These are phyloP conservation scores for Boletus rufocinnamomeus DNA, from an alignment of 768 basidiomycete species.

Conservation along the genomic window DNA sequence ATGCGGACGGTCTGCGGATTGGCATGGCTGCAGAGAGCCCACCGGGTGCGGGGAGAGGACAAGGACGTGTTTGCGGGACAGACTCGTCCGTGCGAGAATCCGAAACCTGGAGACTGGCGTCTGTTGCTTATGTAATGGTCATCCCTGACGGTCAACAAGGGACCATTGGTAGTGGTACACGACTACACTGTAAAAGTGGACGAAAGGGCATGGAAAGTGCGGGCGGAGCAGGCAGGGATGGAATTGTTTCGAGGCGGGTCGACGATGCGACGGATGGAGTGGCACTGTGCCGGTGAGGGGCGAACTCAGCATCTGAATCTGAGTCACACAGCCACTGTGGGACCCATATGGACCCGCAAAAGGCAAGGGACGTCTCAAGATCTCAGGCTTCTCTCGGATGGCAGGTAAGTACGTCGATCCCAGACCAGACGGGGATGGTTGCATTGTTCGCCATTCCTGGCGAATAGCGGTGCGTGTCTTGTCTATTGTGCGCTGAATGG, in stretches of 20 bases:
- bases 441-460: conserved; percentile 35
- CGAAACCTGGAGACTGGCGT: conserved; percentile 2
- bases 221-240: neutral
- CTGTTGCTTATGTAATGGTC: conserved; percentile 26
- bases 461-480: conserved; percentile 22
- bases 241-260: neutral
- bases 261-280: neutral
- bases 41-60: conserved; percentile 16
- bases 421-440: conserved; percentile 5
- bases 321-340: conserved; percentile 40
- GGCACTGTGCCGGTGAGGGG: neutral
- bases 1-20: conserved; percentile 64
- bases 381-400: conserved; percentile 4
- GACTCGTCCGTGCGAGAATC: conserved; percentile 26
- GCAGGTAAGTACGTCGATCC: conserved; percentile 20
- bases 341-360: conserved; percentile 46
- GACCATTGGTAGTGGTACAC: neutral
- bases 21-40: conserved; percentile 41
- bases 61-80: conserved; percentile 13
- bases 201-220: neutral
- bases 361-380: conserved; percentile 20
- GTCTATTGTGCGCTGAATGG: conserved; percentile 30
- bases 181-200: neutral
- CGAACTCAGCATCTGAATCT: neutral
- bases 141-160: neutral